Evolutionary conservation across 2,329 filamentous ascomycete genomes (phyloP).

Genomic region (Pseudocercospora eumusae): DNA sequence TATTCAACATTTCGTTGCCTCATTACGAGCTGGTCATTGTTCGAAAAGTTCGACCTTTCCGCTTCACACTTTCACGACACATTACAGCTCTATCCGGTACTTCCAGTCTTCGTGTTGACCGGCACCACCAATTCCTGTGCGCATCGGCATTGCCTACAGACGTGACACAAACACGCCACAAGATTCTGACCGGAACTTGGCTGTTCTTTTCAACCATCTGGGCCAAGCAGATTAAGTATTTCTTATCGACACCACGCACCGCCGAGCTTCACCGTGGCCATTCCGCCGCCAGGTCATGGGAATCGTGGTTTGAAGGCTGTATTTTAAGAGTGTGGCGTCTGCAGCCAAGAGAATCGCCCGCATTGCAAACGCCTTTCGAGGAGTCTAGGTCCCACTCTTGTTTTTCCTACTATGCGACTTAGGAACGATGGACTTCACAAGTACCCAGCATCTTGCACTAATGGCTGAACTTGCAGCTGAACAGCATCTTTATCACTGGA

Average conservation of each 20-base stretch:
- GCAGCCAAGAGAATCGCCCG: slow-evolving; percentile 6
- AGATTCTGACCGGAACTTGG: neutral
- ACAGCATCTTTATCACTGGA: neutral
- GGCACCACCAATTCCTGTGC: neutral
- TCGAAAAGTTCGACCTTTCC: too few species aligned
- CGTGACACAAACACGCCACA: neutral
- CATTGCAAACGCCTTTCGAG: slow-evolving; percentile 1
- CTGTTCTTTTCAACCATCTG: neutral
- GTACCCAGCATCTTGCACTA: neutral
- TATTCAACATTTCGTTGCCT: neutral
- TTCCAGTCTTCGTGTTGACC: neutral
- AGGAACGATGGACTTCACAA: neutral
- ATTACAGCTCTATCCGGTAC: neutral
- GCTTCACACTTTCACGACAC: too few species aligned
- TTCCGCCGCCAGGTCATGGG: neutral
- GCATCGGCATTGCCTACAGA: neutral
- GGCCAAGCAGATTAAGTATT: neutral
- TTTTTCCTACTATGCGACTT: neutral
- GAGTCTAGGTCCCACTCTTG: neutral
- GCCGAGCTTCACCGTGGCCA: slow-evolving; percentile 1
- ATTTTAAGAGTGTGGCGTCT: slow-evolving; percentile 4
- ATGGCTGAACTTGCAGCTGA: neutral
- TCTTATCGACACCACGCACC: neutral
- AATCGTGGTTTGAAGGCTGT: neutral
- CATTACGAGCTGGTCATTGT: too few species aligned